phyloP scores from a whole-genome alignment of 352 stramenopile genomes.

The Phytophthora cajani region DNA sequence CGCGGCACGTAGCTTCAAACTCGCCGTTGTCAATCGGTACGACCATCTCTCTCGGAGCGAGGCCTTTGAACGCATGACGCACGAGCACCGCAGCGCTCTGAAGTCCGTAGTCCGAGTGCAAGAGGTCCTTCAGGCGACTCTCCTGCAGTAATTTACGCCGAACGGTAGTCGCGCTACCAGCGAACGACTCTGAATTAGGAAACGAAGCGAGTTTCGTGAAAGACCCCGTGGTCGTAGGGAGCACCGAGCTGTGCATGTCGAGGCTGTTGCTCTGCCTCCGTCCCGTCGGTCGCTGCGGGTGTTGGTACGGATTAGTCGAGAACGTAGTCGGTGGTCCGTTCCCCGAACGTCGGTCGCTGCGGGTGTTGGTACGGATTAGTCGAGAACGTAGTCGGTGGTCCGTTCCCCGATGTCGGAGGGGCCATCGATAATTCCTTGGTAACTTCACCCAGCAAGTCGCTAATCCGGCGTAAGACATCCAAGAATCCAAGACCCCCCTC shows the following conservation, averaged over 20 bases:
- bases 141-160: constrained; percentile 68
- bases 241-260: constrained; percentile 35
- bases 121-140: constrained; percentile 59
- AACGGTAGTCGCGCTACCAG: constrained; percentile 27
- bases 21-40: constrained; percentile 73
- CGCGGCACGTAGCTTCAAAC: constrained; percentile 71
- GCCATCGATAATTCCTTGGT: constrained; percentile 35
- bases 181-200: constrained; percentile 11
- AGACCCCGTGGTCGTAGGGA: constrained; percentile 28
- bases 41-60: constrained; percentile 68
- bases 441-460: constrained; percentile 58
- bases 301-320: constrained; percentile 38
- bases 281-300: constrained; percentile 47
- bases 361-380: constrained; percentile 43
- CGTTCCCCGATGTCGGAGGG: constrained; percentile 15
- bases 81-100: constrained; percentile 75
- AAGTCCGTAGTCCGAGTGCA: constrained; percentile 56
- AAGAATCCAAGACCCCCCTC: constrained; percentile 52
- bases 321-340: constrained; percentile 27
- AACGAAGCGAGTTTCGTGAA: constrained; percentile 19
- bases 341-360: constrained; percentile 38
- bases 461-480: constrained; percentile 71
- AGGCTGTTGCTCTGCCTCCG: constrained; percentile 46
- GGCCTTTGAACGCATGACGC: constrained; percentile 76
- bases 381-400: constrained; percentile 28